A percentile compares a stretch with the other conserved stretches of the same genome.
Evolutionary conservation across 345 rosid species (phyloP).

Genomic region (Eucalyptus curtisii): DNA sequence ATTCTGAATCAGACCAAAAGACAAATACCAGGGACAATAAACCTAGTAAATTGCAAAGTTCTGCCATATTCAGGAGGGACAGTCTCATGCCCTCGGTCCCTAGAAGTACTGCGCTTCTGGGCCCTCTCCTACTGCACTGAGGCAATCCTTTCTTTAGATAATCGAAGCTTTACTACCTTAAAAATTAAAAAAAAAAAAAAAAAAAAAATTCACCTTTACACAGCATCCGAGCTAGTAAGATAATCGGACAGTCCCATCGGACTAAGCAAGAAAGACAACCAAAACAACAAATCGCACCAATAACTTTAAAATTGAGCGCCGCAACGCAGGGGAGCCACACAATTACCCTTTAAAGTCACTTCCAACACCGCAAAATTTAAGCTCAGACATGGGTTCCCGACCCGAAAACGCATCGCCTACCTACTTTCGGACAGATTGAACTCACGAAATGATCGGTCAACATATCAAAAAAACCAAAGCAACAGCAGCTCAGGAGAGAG

Average conservation of each 20-base stretch:
- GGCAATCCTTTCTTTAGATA: not conserved
- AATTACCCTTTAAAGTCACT: not conserved
- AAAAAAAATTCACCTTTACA: not conserved
- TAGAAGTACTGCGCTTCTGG: not conserved
- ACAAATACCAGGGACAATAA: not conserved
- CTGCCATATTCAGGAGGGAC: not conserved
- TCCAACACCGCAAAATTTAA: not conserved
- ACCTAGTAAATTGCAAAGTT: not conserved
- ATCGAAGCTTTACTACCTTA: not conserved
- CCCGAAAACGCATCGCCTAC: not conserved
- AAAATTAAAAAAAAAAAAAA: not conserved
- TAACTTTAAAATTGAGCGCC: not conserved
- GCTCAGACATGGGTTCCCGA: not conserved
- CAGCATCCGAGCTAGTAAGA: not conserved
- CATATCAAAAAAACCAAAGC: not conserved
- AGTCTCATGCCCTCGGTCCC: not conserved
- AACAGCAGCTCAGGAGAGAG: not conserved
- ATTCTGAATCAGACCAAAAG: not conserved
- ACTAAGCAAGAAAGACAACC: not conserved
- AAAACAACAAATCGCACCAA: not conserved
- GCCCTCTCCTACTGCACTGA: not conserved
- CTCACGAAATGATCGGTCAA: not conserved
- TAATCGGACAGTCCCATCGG: not conserved
- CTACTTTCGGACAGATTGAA: not conserved
- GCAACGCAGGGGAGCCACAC: not conserved